Base-by-base conservation (phyloP, 1,284 basidiomycete genomes). In the Microbotryum lychnidis-dioicae region DNA sequence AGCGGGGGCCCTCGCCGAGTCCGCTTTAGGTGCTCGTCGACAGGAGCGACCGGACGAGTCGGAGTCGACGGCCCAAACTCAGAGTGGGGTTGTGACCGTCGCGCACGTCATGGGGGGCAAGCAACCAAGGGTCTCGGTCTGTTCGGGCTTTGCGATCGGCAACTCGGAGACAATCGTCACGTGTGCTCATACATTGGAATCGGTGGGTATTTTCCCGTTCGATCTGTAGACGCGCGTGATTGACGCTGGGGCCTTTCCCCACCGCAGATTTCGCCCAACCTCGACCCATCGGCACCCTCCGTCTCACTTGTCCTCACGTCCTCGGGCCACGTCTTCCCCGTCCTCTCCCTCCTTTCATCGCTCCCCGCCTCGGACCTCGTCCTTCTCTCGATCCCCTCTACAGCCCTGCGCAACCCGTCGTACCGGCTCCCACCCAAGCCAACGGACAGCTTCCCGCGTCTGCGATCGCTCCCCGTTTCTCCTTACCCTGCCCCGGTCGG, bases 171-270 rank as follows among this genome's bases (percentile, higher is more conserved):
- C 82, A 12, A 71, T 86, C 29, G 70, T 86, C 16, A 83, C 83
- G 1, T 87, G 85, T 67, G 83, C 82, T 6, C 86, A 87, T 71
- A 86, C 85, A 3, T 70, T 87, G 29, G 82, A 84, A 70, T 80
- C 83, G 80, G 83, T 79, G 69, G 72, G 79, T 71, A 16, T 16
- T 10, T 31, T 42, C 58, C 46, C 12, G 21, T 61, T 51, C 27
- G 20, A 57, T 7, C 45, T 42, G 51, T 49, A 10, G 31, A 2
- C 9, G 31, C 10, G 9, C 55, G 33, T 56, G 23, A 53, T 21
- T 50, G 18, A 48, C 12, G 2, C 23, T 16, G 20, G 18, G 37
- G 29, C 16, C n/a, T 12, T 10, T 6, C 21, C 6, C 33, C 29
- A 20, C 51, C 31, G 45, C 60, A 83, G 82, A 80, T 82, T 54